A percentile compares a stretch with the other conserved stretches of the same genome.
Evolutionary conservation across 2,329 filamentous ascomycete species (phyloP).

Genomic region (Mollisia scopiformis): DNA sequence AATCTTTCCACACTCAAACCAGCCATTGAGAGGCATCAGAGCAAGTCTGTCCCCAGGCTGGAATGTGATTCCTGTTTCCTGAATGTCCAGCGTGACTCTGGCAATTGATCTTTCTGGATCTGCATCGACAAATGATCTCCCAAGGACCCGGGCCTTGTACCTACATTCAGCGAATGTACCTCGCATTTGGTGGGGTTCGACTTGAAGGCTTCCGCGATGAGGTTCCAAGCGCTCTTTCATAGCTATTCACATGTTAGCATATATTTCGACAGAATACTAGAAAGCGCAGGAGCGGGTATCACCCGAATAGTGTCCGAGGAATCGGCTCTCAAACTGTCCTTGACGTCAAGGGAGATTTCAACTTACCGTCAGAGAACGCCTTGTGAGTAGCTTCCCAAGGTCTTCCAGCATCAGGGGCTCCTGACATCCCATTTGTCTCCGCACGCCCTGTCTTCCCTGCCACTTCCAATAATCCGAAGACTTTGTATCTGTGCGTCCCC

Average conservation of each 20-base stretch:
- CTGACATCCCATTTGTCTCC: slow-evolving; percentile 55
- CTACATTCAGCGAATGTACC: slow-evolving; percentile 58
- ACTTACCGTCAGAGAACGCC: slow-evolving; percentile 56
- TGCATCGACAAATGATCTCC: slow-evolving; percentile 48
- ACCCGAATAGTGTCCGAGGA: too few species aligned
- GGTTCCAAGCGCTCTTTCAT: slow-evolving; percentile 58
- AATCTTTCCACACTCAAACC: slow-evolving; percentile 58
- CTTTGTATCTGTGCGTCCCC: slow-evolving; percentile 59
- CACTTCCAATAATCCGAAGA: slow-evolving; percentile 57
- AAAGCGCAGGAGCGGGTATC: too few species aligned
- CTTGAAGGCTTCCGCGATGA: slow-evolving; percentile 47
- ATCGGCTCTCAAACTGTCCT: too few species aligned
- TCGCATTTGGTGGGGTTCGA: slow-evolving; percentile 57
- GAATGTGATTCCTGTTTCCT: slow-evolving; percentile 56
- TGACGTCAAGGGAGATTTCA: too few species aligned
- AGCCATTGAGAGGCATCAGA: slow-evolving; percentile 57
- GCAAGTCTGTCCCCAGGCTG: slow-evolving; percentile 55
- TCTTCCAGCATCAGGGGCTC: slow-evolving; percentile 44
- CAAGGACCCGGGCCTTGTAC: slow-evolving; percentile 49
- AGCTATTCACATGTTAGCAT: too few species aligned
- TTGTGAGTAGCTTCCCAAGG: slow-evolving; percentile 55
- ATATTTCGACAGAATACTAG: too few species aligned
- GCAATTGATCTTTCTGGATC: slow-evolving; percentile 50
- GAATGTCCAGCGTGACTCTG: slow-evolving; percentile 53
- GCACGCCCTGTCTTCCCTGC: slow-evolving; percentile 56